Evolutionary conservation across 2,329 filamentous ascomycete species (phyloP).

Genomic region (Hortaea werneckii): DNA sequence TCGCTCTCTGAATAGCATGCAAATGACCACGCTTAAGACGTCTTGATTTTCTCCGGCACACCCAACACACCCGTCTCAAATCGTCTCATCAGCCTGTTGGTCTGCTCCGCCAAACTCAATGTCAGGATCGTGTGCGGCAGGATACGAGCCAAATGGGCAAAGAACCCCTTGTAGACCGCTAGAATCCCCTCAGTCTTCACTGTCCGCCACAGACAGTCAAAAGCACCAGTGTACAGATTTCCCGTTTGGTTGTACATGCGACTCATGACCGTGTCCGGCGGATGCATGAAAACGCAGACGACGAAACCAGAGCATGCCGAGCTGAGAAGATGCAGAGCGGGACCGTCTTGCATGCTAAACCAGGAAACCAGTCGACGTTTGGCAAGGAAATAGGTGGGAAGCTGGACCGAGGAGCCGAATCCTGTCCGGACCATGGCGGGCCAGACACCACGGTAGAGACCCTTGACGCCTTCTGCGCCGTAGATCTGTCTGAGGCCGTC

Average conservation of each 20-base stretch:
- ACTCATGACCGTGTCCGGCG: conserved; percentile 98
- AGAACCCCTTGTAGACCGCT: conserved; percentile 95
- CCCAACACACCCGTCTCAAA: conserved; percentile 52
- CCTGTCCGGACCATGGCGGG: conserved; percentile 94
- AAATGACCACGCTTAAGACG: too few relatives aligned
- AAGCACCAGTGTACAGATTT: conserved; percentile 86
- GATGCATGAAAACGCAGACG: conserved; percentile 96
- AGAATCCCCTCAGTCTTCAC: conserved; percentile 82
- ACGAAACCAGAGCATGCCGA: conserved; percentile 88
- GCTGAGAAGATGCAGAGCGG: conserved; percentile 76
- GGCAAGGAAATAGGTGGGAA: conserved; percentile 96
- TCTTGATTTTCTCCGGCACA: conserved; percentile 7
- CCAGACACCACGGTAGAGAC: conserved; percentile 80
- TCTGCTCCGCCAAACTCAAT: conserved; percentile 88
- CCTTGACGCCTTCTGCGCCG: conserved; percentile 61
- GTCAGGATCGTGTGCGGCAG: conserved; percentile 79
- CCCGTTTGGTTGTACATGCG: conserved; percentile 98
- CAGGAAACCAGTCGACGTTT: conserved; percentile 77
- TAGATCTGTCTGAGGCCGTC: conserved; percentile 80
- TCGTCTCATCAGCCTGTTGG: conserved; percentile 79
- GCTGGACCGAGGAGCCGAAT: conserved; percentile 88
- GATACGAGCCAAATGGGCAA: conserved; percentile 88
- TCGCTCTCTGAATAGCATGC: too few relatives aligned
- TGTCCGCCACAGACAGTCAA: conserved; percentile 87
- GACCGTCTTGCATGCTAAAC: conserved; percentile 81